phyloP scores from a whole-genome alignment of 129 eudicot species.

The Escallonia rubra region DNA sequence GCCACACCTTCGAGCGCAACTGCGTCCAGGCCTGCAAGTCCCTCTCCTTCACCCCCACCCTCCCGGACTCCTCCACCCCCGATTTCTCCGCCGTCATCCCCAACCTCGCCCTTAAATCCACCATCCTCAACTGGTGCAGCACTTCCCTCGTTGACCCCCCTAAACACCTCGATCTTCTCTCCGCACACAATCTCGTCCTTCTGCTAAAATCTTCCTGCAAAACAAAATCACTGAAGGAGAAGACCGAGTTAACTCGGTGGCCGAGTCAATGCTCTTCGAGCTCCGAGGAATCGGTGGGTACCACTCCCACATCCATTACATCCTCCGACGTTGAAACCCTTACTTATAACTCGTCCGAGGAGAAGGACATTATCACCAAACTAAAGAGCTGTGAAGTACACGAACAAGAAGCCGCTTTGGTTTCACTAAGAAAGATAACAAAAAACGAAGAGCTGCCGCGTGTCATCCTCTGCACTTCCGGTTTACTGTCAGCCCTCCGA shows the following conservation, averaged over 20 bases:
- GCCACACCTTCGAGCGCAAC: constrained; percentile 82
- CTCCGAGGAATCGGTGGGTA: constrained; percentile 25
- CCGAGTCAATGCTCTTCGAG: constrained; percentile 24
- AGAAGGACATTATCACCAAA: constrained; percentile 31
- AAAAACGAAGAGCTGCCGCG: constrained; percentile 48
- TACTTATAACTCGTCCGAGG: constrained; percentile 23
- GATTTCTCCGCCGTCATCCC: constrained; percentile 71
- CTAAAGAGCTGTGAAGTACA: constrained; percentile 38
- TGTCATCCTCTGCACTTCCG: constrained; percentile 49
- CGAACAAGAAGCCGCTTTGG: constrained; percentile 60
- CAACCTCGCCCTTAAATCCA: constrained; percentile 72
- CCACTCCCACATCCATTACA: constrained; percentile 55
- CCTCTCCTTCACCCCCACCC: constrained; percentile 33
- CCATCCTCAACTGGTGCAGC: constrained; percentile 55
- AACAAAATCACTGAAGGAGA: not conserved
- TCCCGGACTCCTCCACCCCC: constrained; percentile 33
- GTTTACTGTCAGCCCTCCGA: constrained; percentile 49
- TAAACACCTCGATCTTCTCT: constrained; percentile 31
- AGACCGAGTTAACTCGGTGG: constrained; percentile 19
- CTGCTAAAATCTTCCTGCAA: constrained; percentile 2
- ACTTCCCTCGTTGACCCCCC: constrained; percentile 24
- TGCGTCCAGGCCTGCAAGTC: constrained; percentile 54
- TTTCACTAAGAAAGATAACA: constrained; percentile 47
- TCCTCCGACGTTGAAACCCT: constrained; percentile 51
- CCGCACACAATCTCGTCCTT: constrained; percentile 36